Percentiles rank a stretch among this genome's conserved stretches.
phyloP scores from a whole-genome alignment of 163 green algal genomes.

The Scenedesmus sp. region DNA sequence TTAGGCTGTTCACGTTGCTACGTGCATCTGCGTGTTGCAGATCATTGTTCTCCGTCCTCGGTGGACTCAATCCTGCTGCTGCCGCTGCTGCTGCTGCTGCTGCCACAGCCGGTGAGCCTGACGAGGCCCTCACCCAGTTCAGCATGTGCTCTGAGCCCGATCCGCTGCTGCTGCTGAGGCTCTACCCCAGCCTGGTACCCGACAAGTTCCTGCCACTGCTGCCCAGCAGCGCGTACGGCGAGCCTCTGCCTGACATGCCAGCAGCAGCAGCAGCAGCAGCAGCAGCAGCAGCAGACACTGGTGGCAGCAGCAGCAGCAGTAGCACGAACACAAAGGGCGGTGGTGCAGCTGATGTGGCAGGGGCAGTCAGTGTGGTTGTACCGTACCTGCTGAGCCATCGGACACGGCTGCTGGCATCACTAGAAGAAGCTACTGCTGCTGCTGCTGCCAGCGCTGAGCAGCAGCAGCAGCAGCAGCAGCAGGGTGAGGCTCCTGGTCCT shows the following conservation, averaged over 20 bases:
- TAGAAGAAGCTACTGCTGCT: not conserved
- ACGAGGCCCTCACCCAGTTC: constrained; percentile 86
- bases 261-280: constrained; percentile 34
- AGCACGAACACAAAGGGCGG: not conserved
- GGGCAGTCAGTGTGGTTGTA: constrained; percentile 71
- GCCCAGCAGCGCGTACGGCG: constrained; percentile 52
- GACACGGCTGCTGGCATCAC: constrained; percentile 61
- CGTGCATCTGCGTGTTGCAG: too few species aligned
- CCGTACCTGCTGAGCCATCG: constrained; percentile 87
- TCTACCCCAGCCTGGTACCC: constrained; percentile 81
- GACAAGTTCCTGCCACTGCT: constrained; percentile 55
- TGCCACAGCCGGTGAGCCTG: constrained; percentile 77
- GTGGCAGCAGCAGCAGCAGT: constrained; percentile 17
- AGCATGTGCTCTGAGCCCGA: constrained; percentile 73
- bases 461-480: constrained; percentile 36
- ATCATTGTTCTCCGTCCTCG: too few species aligned
- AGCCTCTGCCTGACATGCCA: constrained; percentile 51
- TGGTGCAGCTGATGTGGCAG: constrained; percentile 57
- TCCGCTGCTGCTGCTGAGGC: constrained; percentile 77
- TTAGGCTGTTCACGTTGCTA: too few species aligned
- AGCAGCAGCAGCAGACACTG: constrained; percentile 14
- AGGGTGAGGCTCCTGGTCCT: not conserved
- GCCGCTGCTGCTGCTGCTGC: constrained; percentile 16
- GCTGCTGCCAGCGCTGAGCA: not conserved
- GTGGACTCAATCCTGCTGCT: too few species aligned